Percentiles rank a stretch among this genome's conserved stretches.
phyloP scores from a whole-genome alignment of 495 filamentous ascomycete genomes.

The Neurospora pannonica region DNA sequence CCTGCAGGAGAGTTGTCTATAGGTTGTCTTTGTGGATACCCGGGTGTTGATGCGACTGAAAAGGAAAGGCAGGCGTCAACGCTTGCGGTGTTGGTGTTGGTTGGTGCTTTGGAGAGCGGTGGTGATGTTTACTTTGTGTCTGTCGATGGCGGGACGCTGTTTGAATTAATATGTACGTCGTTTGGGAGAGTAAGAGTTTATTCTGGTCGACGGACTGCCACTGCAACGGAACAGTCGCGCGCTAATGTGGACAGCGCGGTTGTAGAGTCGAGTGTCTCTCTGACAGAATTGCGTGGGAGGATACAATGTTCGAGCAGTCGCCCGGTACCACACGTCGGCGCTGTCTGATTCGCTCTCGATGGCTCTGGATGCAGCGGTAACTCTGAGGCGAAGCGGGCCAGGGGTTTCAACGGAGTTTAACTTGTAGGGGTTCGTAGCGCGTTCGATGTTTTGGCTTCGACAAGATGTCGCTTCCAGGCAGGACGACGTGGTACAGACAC shows the following conservation, averaged over 20 bases:
- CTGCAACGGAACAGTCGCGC: neutral
- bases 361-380: slow-evolving; percentile 25
- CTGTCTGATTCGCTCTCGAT: slow-evolving; percentile 23
- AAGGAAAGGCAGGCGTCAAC: neutral
- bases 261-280: slow-evolving; percentile 5
- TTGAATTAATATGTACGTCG: neutral
- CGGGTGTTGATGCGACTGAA: neutral
- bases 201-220: neutral
- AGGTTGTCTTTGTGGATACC: neutral
- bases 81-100: neutral
- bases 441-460: slow-evolving; percentile 1
- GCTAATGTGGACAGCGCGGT: neutral
- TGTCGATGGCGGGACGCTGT: neutral
- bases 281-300: neutral
- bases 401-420: neutral
- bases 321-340: slow-evolving; percentile 22
- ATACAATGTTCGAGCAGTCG: slow-evolving; percentile 26
- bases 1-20: slow-evolving; percentile 8
- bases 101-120: neutral
- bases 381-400: slow-evolving; percentile 20
- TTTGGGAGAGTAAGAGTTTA: neutral
- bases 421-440: neutral
- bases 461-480: slow-evolving; percentile 7
- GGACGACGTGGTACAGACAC: neutral
- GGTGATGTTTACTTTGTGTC: neutral